phyloP scores from a whole-genome alignment of 441 rosid species.

The Populus hybrid region DNA sequence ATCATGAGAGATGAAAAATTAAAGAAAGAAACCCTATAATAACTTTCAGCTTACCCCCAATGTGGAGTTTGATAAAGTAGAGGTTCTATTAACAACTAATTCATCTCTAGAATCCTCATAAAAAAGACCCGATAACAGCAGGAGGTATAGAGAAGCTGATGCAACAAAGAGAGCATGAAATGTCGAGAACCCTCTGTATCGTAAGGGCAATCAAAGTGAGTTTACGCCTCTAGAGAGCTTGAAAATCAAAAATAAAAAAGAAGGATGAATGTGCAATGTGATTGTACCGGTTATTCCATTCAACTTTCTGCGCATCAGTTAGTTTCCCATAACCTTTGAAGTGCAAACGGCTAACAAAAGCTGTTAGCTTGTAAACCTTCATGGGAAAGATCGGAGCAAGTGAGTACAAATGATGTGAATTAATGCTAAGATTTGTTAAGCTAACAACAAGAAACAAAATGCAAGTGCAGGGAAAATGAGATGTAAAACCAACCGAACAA shows the following conservation, averaged over 20 bases:
- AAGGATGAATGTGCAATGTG: neutral
- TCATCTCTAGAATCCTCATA: constrained; percentile 46
- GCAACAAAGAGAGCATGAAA: constrained; percentile 67
- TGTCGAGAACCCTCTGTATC: constrained; percentile 77
- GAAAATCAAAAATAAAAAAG: neutral
- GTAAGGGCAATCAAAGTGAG: constrained; percentile 7
- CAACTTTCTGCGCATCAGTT: constrained; percentile 44
- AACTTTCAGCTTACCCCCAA: constrained; percentile 52
- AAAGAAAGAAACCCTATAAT: neutral
- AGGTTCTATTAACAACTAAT: constrained; percentile 45
- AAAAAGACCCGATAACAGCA: constrained; percentile 58
- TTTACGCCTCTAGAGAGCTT: neutral
- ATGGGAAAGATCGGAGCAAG: constrained; percentile 17
- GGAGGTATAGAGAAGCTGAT: constrained; percentile 56
- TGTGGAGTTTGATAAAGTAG: constrained; percentile 43
- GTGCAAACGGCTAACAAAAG: constrained; percentile 40
- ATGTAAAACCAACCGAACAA: too few species aligned
- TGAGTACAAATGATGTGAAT: neutral
- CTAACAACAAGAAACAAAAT: neutral
- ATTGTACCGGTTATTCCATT: constrained; percentile 79
- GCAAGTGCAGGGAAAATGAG: neutral
- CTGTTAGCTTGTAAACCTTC: constrained; percentile 70
- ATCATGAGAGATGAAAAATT: neutral
- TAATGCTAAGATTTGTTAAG: neutral
- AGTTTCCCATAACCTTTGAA: constrained; percentile 58